Conservation (phyloP, 1,284 basidiomycete genomes). For the Leccinum glutinopallens region DNA sequence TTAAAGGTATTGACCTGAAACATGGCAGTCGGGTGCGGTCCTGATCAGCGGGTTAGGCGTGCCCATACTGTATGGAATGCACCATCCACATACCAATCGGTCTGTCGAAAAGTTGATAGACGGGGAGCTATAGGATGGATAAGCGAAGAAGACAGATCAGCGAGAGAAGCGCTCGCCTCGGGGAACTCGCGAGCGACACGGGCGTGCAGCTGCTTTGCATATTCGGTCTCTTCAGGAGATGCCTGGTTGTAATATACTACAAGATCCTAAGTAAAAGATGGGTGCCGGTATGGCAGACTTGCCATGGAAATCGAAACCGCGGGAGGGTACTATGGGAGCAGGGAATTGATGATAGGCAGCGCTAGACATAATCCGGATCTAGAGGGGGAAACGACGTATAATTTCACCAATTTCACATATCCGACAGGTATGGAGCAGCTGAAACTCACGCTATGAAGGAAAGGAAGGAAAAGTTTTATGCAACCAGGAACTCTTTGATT, state of each 20-base stretch:
- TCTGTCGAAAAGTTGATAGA: constrained; percentile 65
- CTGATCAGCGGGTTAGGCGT: constrained; percentile 23
- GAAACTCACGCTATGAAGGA: too few species aligned
- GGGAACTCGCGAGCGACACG: constrained; percentile 70
- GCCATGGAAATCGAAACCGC: constrained; percentile 73
- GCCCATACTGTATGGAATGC: background rate
- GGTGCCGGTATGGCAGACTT: constrained; percentile 25
- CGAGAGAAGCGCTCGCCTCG: constrained; percentile 46
- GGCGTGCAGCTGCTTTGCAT: constrained; percentile 63
- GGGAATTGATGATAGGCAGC: constrained; percentile 56
- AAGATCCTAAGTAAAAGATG: background rate
- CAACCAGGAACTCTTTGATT: constrained; percentile 1
- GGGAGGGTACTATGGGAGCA: constrained; percentile 48
- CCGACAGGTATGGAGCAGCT: too few species aligned
- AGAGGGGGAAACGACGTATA: too few species aligned
- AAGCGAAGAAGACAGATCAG: background rate
- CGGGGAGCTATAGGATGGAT: constrained; percentile 49
- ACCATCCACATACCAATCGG: constrained; percentile 50
- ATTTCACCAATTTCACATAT: too few species aligned
- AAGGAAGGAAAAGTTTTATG: background rate
- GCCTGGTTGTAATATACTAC: constrained; percentile 64
- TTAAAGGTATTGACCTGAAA: constrained; percentile 43
- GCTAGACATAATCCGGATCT: too few species aligned
- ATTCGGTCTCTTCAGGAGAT: constrained; percentile 48
- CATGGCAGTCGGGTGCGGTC: constrained; percentile 44